Evolutionary conservation across 805 yeast genomes (phyloP).

Genomic region (Sugiyamaella qingdaonensis): DNA sequence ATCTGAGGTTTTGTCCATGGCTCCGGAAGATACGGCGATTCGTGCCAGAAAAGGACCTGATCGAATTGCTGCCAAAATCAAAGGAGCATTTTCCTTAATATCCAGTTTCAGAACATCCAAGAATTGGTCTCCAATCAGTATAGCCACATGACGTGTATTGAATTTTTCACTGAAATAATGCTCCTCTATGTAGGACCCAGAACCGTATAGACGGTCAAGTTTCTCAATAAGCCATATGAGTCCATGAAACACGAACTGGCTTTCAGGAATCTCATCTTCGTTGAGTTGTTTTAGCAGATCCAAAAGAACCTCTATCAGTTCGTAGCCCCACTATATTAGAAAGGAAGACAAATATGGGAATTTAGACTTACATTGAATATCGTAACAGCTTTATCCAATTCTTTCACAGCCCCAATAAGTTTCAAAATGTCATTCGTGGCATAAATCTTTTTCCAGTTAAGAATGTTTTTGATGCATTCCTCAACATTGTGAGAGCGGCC

Average conservation of each 20-base stretch:
- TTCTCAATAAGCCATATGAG: not conserved
- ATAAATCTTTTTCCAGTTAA: slow-evolving; percentile 48
- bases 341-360: not conserved
- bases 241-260: not conserved
- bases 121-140: slow-evolving; percentile 29
- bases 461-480: slow-evolving; percentile 47
- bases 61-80: slow-evolving; percentile 6
- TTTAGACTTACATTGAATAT: not conserved
- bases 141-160: slow-evolving; percentile 2
- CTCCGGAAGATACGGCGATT: slow-evolving; percentile 19
- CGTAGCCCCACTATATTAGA: not conserved
- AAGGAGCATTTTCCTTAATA: slow-evolving; percentile 13
- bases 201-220: not conserved
- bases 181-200: slow-evolving; percentile 16
- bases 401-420: not conserved
- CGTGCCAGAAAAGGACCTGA: slow-evolving; percentile 15
- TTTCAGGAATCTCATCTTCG: not conserved
- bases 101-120: slow-evolving; percentile 45
- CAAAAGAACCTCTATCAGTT: not conserved
- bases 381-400: not conserved
- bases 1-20: slow-evolving; percentile 16
- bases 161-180: slow-evolving; percentile 25
- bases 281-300: not conserved
- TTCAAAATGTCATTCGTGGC: slow-evolving; percentile 29
- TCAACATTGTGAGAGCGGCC: slow-evolving; percentile 66